Conservation (phyloP, 305 asterid species). For the Andrographis paniculata region DNA sequence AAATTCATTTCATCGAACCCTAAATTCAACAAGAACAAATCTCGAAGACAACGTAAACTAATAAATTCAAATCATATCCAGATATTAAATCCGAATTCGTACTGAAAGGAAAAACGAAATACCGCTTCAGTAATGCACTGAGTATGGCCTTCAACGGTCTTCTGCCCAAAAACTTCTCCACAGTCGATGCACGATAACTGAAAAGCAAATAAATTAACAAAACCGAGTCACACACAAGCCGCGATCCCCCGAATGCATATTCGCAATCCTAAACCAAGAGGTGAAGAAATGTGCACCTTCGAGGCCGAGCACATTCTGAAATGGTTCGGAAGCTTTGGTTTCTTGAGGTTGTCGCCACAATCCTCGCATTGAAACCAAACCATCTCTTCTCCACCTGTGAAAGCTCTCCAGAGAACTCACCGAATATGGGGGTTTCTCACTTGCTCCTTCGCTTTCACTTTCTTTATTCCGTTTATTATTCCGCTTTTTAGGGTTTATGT, state of each 20-base stretch:
- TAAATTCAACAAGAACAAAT: too few species aligned
- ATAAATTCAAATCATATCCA: too few species aligned
- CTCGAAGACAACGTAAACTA: too few species aligned
- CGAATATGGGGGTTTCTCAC: too few species aligned
- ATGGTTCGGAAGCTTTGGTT: conserved; percentile 82
- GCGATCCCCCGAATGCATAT: too few species aligned
- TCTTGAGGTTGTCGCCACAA: conserved; percentile 90
- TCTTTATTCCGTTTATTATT: too few species aligned
- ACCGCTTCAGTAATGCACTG: conserved; percentile 95
- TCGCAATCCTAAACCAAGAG: too few species aligned
- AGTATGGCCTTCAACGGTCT: conserved; percentile 76
- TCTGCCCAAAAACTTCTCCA: conserved; percentile 66
- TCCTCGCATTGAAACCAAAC: conserved; percentile 99
- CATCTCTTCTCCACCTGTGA: conserved; percentile 25
- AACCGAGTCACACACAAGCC: too few species aligned
- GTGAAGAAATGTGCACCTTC: conserved; percentile 33
- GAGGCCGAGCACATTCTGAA: conserved; percentile 83
- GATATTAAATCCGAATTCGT: not conserved
- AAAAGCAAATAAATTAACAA: not conserved
- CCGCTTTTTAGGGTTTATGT: too few species aligned
- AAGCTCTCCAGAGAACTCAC: too few species aligned
- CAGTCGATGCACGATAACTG: conserved; percentile 93
- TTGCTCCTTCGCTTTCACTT: too few species aligned
- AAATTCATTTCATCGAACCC: too few species aligned
- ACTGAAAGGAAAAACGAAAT: conserved; percentile 11